Evolutionary conservation across 306 rosid species (phyloP), one percentile per base, ranked within the genome.

Genomic region (cucumber (Cucumis sativus)): DNA sequence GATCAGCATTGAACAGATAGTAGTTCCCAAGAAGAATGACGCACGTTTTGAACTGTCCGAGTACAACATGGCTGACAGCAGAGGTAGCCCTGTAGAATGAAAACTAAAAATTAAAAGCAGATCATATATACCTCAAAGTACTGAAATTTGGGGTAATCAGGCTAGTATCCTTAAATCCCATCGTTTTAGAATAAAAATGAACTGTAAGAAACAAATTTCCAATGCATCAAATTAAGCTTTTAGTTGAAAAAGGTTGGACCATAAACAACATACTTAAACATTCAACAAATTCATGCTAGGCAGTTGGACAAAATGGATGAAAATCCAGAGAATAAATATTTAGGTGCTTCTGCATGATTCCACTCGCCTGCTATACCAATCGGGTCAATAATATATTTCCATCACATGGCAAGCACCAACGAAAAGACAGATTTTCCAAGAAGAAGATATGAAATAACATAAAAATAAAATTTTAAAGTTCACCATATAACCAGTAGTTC

Each of bases 1-100:
- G 97, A 82, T 92, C 91, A 37, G 98, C 86, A 81, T 90, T 90
- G 3, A 95, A 92, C 40, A 95, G 85, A 82, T 85, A 92, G 80
- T 79, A 91, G 86, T 90, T 92, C 78, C 98, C 98, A 0, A 95
- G 93, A 80, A 92, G 97, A 55, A 95, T 87, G 74, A 92, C 87
- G n/a, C 98, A 92, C 21, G 97, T 95, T 88, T 95, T 95, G 40
- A 95, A 95, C 85, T 95, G 97, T 60, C 98, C 97, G 8, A 95
- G 98, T 59, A 95, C 98, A 10, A 95, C 98, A 13, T 95, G 97
- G 23, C 97, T 88, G 14, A 90, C 82, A 2, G 97, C 97, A 30
- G 98, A 95, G 40, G 97, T 95, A 51, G 98, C 97, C 61, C 98
- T 95, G 96, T 45, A 74, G 84, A 77, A 80, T 57, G 69, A 14